Evolutionary conservation across 257 asterid species (phyloP).

Genomic region (Sherardia arvensis): DNA sequence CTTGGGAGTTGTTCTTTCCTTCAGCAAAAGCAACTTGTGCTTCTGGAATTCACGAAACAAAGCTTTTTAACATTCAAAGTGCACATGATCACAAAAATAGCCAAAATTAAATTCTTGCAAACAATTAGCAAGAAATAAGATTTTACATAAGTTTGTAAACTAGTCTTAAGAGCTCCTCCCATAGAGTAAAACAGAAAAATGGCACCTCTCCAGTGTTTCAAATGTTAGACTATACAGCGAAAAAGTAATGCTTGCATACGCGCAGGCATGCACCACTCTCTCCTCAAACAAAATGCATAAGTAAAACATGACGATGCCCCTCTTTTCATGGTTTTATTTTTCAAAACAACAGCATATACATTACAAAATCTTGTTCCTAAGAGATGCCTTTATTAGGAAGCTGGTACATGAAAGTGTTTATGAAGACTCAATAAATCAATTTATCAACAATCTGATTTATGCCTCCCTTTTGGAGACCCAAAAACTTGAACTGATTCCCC

Average conservation of each 20-base stretch:
- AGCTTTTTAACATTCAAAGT: slow-evolving; percentile 8
- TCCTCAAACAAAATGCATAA: too few species aligned
- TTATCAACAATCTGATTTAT: neutral
- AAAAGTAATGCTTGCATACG: too few species aligned
- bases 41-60: slow-evolving; percentile 32
- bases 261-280: neutral
- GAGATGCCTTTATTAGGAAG: neutral
- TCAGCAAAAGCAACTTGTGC: slow-evolving; percentile 23
- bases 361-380: neutral
- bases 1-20: slow-evolving; percentile 57
- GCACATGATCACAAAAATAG: neutral
- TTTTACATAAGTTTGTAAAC: neutral
- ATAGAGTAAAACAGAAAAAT: neutral
- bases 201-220: neutral
- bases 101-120: neutral
- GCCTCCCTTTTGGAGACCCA: neutral
- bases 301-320: too few species aligned
- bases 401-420: neutral
- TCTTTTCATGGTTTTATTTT: slow-evolving; percentile 2
- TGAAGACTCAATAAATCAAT: neutral
- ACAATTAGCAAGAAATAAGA: neutral
- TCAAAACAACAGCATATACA: neutral
- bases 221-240: neutral
- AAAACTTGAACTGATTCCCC: neutral
- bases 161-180: neutral